A percentile compares a stretch with the other conserved stretches of the same genome.
Evolutionary conservation across 805 yeast species (phyloP).

Genomic region (Isabelozyma heimii): DNA sequence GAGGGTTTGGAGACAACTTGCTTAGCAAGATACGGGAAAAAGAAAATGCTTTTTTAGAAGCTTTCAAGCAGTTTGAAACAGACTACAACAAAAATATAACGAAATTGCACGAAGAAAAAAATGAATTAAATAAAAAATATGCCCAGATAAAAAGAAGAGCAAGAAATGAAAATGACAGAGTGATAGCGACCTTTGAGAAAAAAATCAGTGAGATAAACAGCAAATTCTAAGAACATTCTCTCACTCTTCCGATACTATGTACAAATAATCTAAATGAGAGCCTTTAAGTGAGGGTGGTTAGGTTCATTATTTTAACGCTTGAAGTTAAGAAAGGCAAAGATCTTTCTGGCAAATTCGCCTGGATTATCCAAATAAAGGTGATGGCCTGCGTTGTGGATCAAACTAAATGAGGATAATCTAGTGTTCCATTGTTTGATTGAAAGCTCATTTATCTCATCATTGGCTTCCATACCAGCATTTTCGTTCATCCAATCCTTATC

Average conservation of each 20-base stretch:
- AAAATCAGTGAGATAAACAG: not conserved
- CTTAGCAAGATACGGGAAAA: not conserved
- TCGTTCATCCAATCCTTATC: slow-evolving; percentile 72
- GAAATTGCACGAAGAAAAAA: not conserved
- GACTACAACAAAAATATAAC: not conserved
- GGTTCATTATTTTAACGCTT: not conserved
- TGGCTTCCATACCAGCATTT: slow-evolving; percentile 51
- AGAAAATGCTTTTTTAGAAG: not conserved
- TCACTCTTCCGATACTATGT: not conserved
- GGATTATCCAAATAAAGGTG: slow-evolving; percentile 55
- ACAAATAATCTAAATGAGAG: not conserved
- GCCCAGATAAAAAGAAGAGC: not conserved
- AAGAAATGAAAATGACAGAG: not conserved
- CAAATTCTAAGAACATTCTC: not conserved
- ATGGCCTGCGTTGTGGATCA: slow-evolving; percentile 48
- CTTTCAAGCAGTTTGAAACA: not conserved
- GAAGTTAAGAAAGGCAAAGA: slow-evolving; percentile 33
- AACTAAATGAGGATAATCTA: slow-evolving; percentile 29
- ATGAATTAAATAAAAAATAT: not conserved
- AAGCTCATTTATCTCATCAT: slow-evolving; percentile 27
- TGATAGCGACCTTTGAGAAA: not conserved
- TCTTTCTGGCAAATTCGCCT: slow-evolving; percentile 24
- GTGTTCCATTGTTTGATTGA: slow-evolving; percentile 22
- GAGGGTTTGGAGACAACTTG: not conserved
- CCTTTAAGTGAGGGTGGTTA: not conserved